Evolutionary conservation across 306 rosid genomes (phyloP), one percentile per base, ranked within the genome.

Genomic region (Quercus alba): DNA sequence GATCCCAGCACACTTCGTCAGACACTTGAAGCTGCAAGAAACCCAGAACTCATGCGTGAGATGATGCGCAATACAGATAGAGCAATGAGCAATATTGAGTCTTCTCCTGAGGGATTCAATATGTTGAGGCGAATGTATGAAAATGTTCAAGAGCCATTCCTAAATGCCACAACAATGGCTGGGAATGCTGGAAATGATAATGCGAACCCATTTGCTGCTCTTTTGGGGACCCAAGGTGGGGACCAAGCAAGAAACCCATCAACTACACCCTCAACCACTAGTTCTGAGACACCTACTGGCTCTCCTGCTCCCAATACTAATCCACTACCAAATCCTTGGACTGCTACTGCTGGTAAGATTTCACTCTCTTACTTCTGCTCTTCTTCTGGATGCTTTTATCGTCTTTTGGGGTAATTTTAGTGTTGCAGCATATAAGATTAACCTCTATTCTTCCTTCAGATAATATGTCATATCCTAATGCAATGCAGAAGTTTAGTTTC

Each of bases 81-180:
- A 82, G 97, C 97, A 49, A 93, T 93, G 97, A 93, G 94, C 88
- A 93, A 93, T 83, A 91, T 93, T 73, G 97, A 93, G 84, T 83
- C 98, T 78, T 87, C 94, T 86, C 97, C 98, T 2, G 97, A 90
- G 84, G 98, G 98, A 74, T 93, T 91, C 75, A 93, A 91, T 85
- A 93, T 91, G 98, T 89, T 93, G 80, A 90, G 98, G 88, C 97
- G 98, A 63, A 91, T 93, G 97, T 93, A 90, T 79, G 97, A 93
- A 88, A 93, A 89, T 84, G 94, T 93, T 78, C 97, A 93, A 86
- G 98, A 93, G 85, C 98, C 98, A 61, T 87, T 93, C 79, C 79
- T 93, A 70, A 90, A 93, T 88, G 98, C 98, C 52, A 91, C 98
- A 55, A 90, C 97, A 41, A 87, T 91, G 98, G 90, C 84, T 82